Evolutionary conservation across 148 eudicot species (phyloP), one percentile per base, ranked within the genome.

Genomic region (Chenopodium formosanum): DNA sequence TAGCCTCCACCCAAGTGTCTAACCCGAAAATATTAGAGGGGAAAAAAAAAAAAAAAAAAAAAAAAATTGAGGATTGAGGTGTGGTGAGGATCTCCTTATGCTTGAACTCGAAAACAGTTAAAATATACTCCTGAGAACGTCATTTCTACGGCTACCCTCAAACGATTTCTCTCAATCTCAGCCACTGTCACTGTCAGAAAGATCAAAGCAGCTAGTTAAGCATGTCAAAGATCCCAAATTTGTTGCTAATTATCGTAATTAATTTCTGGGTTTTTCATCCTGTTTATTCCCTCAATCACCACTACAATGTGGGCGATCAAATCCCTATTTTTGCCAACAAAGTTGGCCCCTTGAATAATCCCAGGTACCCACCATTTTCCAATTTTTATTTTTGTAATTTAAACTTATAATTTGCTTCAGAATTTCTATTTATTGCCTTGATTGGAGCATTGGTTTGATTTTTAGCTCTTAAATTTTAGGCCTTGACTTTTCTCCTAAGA

Each of bases 281-380:
- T 9, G 52, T 65, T 52, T 72, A 80, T 19, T 76, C 44, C 31
- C 56, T 60, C n/a, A 48, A 85, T 85, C 87, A 88, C 81, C 27
- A 56, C 20, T 92, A 94, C 94, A 92, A 88, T 90, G 93, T 85
- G n/a, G 97, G 97, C 23, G 94, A 94, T 89, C 76, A 71, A 58
- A 91, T 94, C 48, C 93, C 97, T 74, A 85, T 94, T 50, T 88
- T 87, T 74, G 94, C 83, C 86, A 90, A 89, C 83, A 92, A 86
- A 84, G 75, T 94, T 82, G 98, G 97, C 16, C 94, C 98, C 68
- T 86, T 94, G 76, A 85, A 87, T 76, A 94, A 94, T 89, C 98
- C 98, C 86, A 92, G 98, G 98, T 94, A 74, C 58, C 62, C 79
- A 29, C 48, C 37, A 58, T 44, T 8, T 13, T 70, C n/a, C 9